Evolutionary conservation across 371 early-diverging fungal species (phyloP).

Genomic region (Apophysomyces elegans): DNA sequence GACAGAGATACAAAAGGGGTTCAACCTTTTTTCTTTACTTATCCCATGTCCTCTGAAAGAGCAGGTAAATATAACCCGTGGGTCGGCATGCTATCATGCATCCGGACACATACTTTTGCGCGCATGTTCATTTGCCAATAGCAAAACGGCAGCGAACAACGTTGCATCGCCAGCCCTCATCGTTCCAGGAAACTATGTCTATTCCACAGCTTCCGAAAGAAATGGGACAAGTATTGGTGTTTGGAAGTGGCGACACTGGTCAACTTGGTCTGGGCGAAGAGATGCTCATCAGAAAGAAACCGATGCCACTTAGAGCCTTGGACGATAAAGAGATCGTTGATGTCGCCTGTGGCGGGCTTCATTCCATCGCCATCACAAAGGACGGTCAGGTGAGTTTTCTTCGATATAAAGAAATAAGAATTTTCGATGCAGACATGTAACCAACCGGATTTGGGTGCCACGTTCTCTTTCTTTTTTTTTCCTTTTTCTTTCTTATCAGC

Average conservation of each 20-base stretch:
- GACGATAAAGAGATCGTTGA: constrained; percentile 67
- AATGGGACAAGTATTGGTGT: constrained; percentile 82
- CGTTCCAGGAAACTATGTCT: constrained; percentile 16
- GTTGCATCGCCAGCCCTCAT: constrained; percentile 2
- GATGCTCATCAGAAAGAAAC: constrained; percentile 72
- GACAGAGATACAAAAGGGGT: too few species aligned
- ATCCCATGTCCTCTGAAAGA: too few species aligned
- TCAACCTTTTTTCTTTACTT: too few species aligned
- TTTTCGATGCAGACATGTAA: background rate
- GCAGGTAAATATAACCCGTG: too few species aligned
- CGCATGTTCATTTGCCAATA: too few species aligned
- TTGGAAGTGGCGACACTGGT: constrained; percentile 95
- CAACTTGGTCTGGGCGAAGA: constrained; percentile 95
- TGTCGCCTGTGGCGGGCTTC: constrained; percentile 90
- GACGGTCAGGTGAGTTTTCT: constrained; percentile 67
- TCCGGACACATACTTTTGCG: too few species aligned
- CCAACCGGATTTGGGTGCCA: too few species aligned
- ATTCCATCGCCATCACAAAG: constrained; percentile 80
- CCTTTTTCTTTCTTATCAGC: constrained; percentile 24
- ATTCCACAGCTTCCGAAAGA: constrained; percentile 29
- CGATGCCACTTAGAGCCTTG: constrained; percentile 73
- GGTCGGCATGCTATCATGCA: too few species aligned
- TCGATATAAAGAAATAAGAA: constrained; percentile 2
- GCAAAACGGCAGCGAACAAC: too few species aligned
- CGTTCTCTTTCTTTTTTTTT: too few species aligned